Evolutionary conservation across 2,329 filamentous ascomycete genomes (phyloP).

Genomic region (Verticillium alfalfae): DNA sequence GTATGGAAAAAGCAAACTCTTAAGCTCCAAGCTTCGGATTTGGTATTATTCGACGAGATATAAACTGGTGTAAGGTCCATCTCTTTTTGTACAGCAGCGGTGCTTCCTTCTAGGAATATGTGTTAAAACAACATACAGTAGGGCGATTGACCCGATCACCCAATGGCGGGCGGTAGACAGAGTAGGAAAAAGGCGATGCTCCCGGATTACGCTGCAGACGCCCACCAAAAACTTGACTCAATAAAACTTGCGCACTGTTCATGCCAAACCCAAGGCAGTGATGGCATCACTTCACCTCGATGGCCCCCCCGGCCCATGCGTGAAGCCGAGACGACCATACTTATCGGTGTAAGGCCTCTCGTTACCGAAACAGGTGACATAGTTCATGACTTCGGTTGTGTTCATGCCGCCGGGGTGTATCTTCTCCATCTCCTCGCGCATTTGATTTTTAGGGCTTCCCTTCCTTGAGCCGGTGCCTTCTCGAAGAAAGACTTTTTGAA

Average conservation of each 20-base stretch:
- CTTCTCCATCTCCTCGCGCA: conserved; percentile 45
- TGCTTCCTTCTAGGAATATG: not conserved
- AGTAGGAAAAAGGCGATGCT: not conserved
- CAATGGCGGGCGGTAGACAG: not conserved
- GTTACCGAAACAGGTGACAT: not conserved
- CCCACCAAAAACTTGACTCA: not conserved
- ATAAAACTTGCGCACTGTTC: too few species aligned
- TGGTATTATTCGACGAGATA: not conserved
- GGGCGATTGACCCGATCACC: not conserved
- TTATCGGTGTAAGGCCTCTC: not conserved
- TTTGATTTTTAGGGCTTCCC: conserved; percentile 45
- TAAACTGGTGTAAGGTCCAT: not conserved
- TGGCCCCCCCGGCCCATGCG: not conserved
- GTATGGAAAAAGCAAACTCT: not conserved
- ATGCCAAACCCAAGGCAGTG: too few species aligned
- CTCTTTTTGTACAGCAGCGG: not conserved
- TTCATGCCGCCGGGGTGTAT: conserved; percentile 20
- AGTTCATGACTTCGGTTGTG: conserved; percentile 4
- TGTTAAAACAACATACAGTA: not conserved
- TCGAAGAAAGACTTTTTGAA: conserved; percentile 56
- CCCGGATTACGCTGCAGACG: not conserved
- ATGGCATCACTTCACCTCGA: not conserved
- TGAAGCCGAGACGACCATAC: not conserved
- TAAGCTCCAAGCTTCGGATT: not conserved
- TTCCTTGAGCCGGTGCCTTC: conserved; percentile 46